phyloP scores from a whole-genome alignment of 768 basidiomycete species.

The Boletus fagicola region DNA sequence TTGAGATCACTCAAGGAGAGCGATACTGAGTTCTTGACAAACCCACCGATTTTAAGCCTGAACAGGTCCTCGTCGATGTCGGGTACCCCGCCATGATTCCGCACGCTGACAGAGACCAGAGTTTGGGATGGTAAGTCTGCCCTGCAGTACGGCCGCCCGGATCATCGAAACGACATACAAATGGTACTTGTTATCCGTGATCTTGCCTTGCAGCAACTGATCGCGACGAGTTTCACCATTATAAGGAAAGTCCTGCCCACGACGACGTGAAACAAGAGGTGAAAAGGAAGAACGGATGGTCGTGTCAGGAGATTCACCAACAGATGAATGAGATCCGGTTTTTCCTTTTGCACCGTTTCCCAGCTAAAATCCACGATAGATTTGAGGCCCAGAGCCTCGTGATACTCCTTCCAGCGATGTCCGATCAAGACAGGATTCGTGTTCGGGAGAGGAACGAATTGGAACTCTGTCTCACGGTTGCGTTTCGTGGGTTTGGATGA shows the following conservation, averaged over 20 bases:
- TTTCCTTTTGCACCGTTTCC: slow-evolving; percentile 51
- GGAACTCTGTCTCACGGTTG: slow-evolving; percentile 38
- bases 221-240: slow-evolving; percentile 51
- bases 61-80: slow-evolving; percentile 46
- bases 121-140: not conserved
- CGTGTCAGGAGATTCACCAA: slow-evolving; percentile 20
- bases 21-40: slow-evolving; percentile 46
- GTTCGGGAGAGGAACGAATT: slow-evolving; percentile 46
- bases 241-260: slow-evolving; percentile 46
- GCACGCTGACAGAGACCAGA: slow-evolving; percentile 35
- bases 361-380: slow-evolving; percentile 50
- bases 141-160: not conserved
- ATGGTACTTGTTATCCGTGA: slow-evolving; percentile 49
- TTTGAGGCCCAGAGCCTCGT: slow-evolving; percentile 46
- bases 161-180: slow-evolving; percentile 38
- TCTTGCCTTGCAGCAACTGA: slow-evolving; percentile 42
- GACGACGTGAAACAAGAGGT: not conserved
- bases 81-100: slow-evolving; percentile 55
- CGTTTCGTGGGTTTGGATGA: not conserved
- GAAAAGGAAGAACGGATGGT: not conserved
- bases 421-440: slow-evolving; percentile 52
- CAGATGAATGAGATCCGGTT: slow-evolving; percentile 49
- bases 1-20: slow-evolving; percentile 47
- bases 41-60: slow-evolving; percentile 50
- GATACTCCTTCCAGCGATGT: slow-evolving; percentile 53